Evolutionary conservation across 352 stramenopile species (phyloP), one percentile per base, ranked within the genome.

Genomic region (Pythium graminicola): DNA sequence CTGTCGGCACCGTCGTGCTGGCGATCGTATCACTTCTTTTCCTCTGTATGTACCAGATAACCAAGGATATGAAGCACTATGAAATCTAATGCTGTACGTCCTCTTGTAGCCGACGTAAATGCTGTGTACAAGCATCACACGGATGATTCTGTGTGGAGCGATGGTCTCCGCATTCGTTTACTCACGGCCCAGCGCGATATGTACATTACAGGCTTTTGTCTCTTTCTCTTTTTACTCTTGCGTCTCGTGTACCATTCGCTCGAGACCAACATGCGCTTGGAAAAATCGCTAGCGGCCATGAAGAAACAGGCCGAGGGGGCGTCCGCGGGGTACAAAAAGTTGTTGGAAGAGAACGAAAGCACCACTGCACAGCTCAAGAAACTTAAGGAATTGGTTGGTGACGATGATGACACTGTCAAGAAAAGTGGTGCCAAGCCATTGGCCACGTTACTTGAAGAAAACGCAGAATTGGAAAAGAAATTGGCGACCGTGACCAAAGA

Each of bases 171-270:
- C n/a, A 85, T 93, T 40, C 82, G 80, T 22, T 50, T 93, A 50
- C 66, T 93, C 50, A 72, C 71, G 14, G 77, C 82, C 0, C 80
- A 93, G 60, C 74, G 82, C 19, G 75, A 93, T 58, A 89, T 91
- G 79, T 93, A 93, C 76, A 91, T 93, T 53, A 78, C 82, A 27
- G 80, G 82, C 59, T 89, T 91, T 57, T 86, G 69, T 29, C 68
- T 93, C 33, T 93, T 93, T 64, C 64, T 91, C 7, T 91, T 91
- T 50, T 47, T 89, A 63, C 58, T 93, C 38, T 64, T 93, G 17
- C 76, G 79, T 31, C 65, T 93, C 11, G 73, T 93, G 57, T 93
- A 91, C 68, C 65, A 67, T 16, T 70, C 76, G 1, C 65, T 89
- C 55, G 76, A 66, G 9, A 81, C 66, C 7, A 91, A 88, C 50